These are phyloP conservation scores for Phytophthora sojae DNA, from an alignment of 352 stramenopile genomes.

Conservation along the genomic window DNA sequence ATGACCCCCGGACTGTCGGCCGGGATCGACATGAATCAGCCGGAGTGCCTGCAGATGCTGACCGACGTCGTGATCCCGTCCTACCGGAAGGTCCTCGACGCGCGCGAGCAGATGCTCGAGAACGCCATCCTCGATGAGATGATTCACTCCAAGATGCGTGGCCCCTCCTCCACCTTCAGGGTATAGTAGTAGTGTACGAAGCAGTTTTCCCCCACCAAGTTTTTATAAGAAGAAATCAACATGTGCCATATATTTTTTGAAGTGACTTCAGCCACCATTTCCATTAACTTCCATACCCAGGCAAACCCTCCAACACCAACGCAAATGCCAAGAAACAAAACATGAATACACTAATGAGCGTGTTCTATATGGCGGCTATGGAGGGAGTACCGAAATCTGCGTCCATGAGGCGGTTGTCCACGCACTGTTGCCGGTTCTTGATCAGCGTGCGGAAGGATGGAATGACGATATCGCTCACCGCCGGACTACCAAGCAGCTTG, in stretches of 20 bases:
- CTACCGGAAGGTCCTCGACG: slow-evolving; percentile 48
- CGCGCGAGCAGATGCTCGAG: slow-evolving; percentile 47
- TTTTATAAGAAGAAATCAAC: slow-evolving; percentile 30
- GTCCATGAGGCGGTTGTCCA: slow-evolving; percentile 36
- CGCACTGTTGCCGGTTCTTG: slow-evolving; percentile 29
- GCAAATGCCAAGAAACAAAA: background rate
- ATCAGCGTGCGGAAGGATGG: slow-evolving; percentile 29
- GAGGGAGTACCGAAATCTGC: background rate
- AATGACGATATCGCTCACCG: slow-evolving; percentile 32
- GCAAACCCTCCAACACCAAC: background rate
- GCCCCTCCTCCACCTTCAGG: slow-evolving; percentile 10
- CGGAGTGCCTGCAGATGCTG: slow-evolving; percentile 45
- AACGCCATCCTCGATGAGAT: slow-evolving; percentile 50
- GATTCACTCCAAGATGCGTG: slow-evolving; percentile 34
- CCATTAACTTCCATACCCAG: background rate
- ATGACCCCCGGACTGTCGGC: slow-evolving; percentile 47
- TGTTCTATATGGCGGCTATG: slow-evolving; percentile 19
- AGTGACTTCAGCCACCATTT: background rate
- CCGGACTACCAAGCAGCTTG: slow-evolving; percentile 24
- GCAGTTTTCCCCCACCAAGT: slow-evolving; percentile 15
- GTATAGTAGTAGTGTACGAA: slow-evolving; percentile 33
- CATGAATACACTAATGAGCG: background rate
- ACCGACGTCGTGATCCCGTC: slow-evolving; percentile 40
- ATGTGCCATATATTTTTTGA: slow-evolving; percentile 42
- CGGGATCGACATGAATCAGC: slow-evolving; percentile 32